Conservation (phyloP, 176 grass and related monocot genomes). For the Chloris gayana region DNA sequence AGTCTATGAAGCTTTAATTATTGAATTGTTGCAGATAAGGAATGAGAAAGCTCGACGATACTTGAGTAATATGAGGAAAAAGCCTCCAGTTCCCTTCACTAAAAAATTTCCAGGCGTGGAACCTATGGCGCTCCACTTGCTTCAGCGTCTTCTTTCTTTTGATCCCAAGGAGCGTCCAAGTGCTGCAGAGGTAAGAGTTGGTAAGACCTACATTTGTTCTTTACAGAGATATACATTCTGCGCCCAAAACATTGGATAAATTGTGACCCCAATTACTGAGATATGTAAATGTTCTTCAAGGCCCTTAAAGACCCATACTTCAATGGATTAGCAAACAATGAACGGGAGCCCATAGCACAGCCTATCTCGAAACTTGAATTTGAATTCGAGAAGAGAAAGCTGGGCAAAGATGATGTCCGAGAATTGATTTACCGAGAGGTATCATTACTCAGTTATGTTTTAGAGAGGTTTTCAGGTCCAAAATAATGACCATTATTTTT, state of each 20-base stretch:
- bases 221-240: constrained; percentile 20
- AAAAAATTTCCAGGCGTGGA: constrained; percentile 81
- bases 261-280: constrained; percentile 41
- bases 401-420: constrained; percentile 94
- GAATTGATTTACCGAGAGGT: constrained; percentile 99
- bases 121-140: constrained; percentile 78
- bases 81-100: constrained; percentile 63
- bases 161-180: constrained; percentile 88
- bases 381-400: constrained; percentile 95
- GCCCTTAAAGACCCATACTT: constrained; percentile 89
- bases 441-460: constrained; percentile 27
- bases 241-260: constrained; percentile 25
- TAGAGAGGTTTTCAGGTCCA: too few relatives aligned
- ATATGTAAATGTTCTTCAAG: constrained; percentile 53
- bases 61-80: constrained; percentile 87
- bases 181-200: constrained; percentile 70
- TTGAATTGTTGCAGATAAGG: constrained; percentile 59
- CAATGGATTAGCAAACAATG: constrained; percentile 75
- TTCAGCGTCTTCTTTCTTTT: constrained; percentile 85
- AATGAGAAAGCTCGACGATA: constrained; percentile 94
- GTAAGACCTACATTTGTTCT: constrained; percentile 14
- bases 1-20: not conserved
- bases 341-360: constrained; percentile 74
- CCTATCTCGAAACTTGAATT: constrained; percentile 98
- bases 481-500: too few relatives aligned